Evolutionary conservation across 2,329 filamentous ascomycete genomes (phyloP), one percentile per base, ranked within the genome.

Genomic region (Epichloe gansuensis): DNA sequence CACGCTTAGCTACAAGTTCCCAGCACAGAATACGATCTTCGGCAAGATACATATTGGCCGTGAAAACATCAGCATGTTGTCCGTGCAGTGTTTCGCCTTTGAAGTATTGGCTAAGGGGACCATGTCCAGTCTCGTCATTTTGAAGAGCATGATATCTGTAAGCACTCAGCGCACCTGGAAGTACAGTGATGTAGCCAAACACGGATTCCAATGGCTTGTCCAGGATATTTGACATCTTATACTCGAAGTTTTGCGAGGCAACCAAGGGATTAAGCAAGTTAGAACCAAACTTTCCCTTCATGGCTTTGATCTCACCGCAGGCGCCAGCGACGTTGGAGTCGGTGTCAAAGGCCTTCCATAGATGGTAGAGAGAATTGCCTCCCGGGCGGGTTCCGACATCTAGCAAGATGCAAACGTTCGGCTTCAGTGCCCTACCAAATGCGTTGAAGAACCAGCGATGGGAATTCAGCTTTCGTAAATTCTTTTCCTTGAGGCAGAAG

Each of bases 391-490:
- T 98, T 52, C 94, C 94, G 11, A 98, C 94, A 67, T 98, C 93
- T 13, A 98, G 83, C 56, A 98, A 72, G 66, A 98, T 95, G 69
- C 93, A 98, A 37, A 98, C 87, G 59, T 98, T 98, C 0, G 93
- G 93, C 59, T 91, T 95, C 25, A 98, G 76, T 0, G 91, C 86
- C 57, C 85, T 83, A 34, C 93, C 94, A 65, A 98, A 95, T 0
- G 93, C 93, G 65, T 98, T 98, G 75, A 98, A 98, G 73, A 96
- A 97, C 93, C 93, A 98, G 53, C 93, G 83, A 69, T 98, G 93
- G 1, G 91, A 96, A 74, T 98, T 98, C 61, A 98, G 80, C 73
- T 98, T 98, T 72, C 95, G 94, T 65, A 86, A 81, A 67, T 98
- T 98, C 73, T 93, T 91, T 68, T 98, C 93, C 72, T 98, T 98